These are phyloP conservation scores for Neofusicoccum sp. DNA, from an alignment of 2,329 filamentous ascomycete species.

Conservation along the genomic window DNA sequence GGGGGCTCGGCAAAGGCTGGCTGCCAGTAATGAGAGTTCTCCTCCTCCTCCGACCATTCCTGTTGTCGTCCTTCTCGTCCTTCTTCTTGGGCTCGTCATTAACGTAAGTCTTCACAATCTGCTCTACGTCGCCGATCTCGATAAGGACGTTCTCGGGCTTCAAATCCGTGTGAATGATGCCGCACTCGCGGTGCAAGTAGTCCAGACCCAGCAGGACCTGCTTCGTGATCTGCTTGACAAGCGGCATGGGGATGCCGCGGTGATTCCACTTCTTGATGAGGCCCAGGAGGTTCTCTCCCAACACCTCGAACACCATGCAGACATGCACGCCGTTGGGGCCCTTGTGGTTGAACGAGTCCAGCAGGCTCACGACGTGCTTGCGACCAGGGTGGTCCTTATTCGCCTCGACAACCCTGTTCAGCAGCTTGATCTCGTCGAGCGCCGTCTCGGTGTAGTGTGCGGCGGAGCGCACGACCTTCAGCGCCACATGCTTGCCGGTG, in stretches of 20 bases:
- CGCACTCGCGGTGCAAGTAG: conserved; percentile 95
- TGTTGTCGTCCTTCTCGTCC: conserved; percentile 81
- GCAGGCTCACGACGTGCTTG: conserved; percentile 89
- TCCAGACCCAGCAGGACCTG: conserved; percentile 94
- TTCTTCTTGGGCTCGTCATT: conserved; percentile 68
- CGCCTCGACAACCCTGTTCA: conserved; percentile 93
- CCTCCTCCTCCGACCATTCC: conserved; percentile 84
- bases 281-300: conserved; percentile 91
- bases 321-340: conserved; percentile 95
- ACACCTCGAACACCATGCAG: conserved; percentile 98
- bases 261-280: conserved; percentile 99
- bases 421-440: conserved; percentile 96
- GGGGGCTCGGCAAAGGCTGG: conserved; percentile 89
- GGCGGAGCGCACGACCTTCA: conserved; percentile 96
- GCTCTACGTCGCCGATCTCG: conserved; percentile 97
- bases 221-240: conserved; percentile 98
- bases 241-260: conserved; percentile 88
- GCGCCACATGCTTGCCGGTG: conserved; percentile 88
- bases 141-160: conserved; percentile 98
- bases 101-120: conserved; percentile 95
- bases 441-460: conserved; percentile 99
- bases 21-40: conserved; percentile 95
- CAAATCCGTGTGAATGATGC: conserved; percentile 96
- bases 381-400: conserved; percentile 93
- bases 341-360: conserved; percentile 97